These are phyloP conservation scores for Erodium maritimum DNA, from an alignment of 345 rosid species.

Conservation along the genomic window DNA sequence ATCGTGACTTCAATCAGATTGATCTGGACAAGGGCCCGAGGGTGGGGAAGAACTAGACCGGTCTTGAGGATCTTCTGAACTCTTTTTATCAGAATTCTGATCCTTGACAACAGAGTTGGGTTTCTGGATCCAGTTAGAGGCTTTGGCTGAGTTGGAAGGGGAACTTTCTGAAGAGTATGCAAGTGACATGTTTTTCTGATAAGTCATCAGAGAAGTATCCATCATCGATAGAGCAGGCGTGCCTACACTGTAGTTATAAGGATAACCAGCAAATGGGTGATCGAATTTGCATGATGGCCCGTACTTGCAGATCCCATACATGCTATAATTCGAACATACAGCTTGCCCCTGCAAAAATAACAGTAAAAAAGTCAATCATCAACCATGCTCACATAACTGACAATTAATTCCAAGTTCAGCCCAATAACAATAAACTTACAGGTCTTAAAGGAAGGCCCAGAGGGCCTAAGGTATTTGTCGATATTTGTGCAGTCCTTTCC, in stretches of 20 bases:
- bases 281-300: slow-evolving; percentile 69
- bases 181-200: slow-evolving; percentile 23
- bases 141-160: slow-evolving; percentile 7
- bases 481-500: slow-evolving; percentile 41
- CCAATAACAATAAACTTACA: slow-evolving; percentile 27
- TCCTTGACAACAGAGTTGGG: slow-evolving; percentile 15
- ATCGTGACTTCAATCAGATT: slow-evolving; percentile 7
- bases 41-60: slow-evolving; percentile 21
- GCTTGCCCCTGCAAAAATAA: slow-evolving; percentile 53
- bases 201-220: too few relatives aligned
- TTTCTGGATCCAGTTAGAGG: too few relatives aligned
- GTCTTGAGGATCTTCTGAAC: slow-evolving; percentile 20
- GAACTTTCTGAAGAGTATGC: slow-evolving; percentile 20
- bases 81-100: slow-evolving; percentile 17
- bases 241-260: slow-evolving; percentile 29
- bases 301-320: slow-evolving; percentile 54
- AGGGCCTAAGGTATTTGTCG: slow-evolving; percentile 14
- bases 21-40: neutral
- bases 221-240: slow-evolving; percentile 25
- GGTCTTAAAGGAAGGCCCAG: slow-evolving; percentile 59
- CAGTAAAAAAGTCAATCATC: neutral
- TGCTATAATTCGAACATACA: slow-evolving; percentile 47
- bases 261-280: slow-evolving; percentile 43
- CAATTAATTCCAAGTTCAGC: too few relatives aligned
- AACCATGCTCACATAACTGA: too few relatives aligned